Evolutionary conservation across 805 yeast genomes (phyloP).

Genomic region (Saturnispora gosingensis): DNA sequence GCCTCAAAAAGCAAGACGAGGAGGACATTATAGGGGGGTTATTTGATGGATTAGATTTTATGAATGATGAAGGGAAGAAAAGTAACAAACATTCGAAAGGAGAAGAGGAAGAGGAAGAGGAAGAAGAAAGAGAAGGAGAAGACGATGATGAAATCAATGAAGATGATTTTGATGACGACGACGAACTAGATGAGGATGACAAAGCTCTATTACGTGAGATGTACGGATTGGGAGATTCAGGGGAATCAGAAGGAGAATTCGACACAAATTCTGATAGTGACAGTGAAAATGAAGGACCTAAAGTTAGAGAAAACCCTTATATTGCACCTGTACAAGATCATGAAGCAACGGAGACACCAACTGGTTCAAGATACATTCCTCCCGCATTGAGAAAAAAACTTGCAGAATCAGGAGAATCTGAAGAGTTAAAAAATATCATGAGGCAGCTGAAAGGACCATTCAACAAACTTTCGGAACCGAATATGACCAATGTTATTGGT

Average conservation of each 20-base stretch:
- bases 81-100: neutral
- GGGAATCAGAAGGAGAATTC: slow-evolving; percentile 11
- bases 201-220: slow-evolving; percentile 24
- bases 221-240: slow-evolving; percentile 24
- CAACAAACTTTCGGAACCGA: slow-evolving; percentile 85
- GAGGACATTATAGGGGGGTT: slow-evolving; percentile 76
- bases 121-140: slow-evolving; percentile 16
- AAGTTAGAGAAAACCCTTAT: slow-evolving; percentile 62
- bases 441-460: slow-evolving; percentile 71
- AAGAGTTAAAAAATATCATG: slow-evolving; percentile 40
- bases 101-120: slow-evolving; percentile 3
- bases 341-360: slow-evolving; percentile 15
- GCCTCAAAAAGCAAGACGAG: slow-evolving; percentile 43
- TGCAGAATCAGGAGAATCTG: slow-evolving; percentile 31
- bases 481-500: slow-evolving; percentile 57
- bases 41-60: slow-evolving; percentile 60
- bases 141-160: slow-evolving; percentile 21
- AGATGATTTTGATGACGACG: slow-evolving; percentile 27
- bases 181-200: slow-evolving; percentile 26
- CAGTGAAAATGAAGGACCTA: slow-evolving; percentile 24
- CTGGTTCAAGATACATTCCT: slow-evolving; percentile 57
- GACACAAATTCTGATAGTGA: slow-evolving; percentile 18
- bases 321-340: slow-evolving; percentile 43
- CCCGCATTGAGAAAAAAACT: slow-evolving; percentile 68
- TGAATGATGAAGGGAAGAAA: slow-evolving; percentile 9